These are phyloP conservation scores for Ophiostoma sp. DNA, from an alignment of 2,329 filamentous ascomycete species.

Conservation along the genomic window DNA sequence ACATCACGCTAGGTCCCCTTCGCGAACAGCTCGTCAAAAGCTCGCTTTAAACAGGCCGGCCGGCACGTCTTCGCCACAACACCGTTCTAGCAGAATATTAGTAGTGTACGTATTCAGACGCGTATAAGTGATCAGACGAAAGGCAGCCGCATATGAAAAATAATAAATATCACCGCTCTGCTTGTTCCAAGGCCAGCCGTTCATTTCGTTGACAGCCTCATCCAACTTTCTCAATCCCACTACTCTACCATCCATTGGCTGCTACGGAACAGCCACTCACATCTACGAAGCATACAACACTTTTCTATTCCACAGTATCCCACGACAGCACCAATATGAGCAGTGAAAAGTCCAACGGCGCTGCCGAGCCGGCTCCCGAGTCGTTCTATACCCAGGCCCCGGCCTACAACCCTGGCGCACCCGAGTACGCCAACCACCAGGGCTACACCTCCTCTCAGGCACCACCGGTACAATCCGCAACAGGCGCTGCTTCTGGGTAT, in stretches of 20 bases:
- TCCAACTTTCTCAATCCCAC: background rate
- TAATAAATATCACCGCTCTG: background rate
- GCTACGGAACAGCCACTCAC: background rate
- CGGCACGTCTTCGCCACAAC: too few species aligned
- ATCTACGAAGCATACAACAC: background rate
- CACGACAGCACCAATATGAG: slow-evolving; percentile 1
- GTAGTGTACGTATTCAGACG: background rate
- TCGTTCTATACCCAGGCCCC: slow-evolving; percentile 22
- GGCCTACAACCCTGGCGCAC: slow-evolving; percentile 27
- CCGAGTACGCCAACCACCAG: slow-evolving; percentile 26
- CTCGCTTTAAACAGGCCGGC: background rate
- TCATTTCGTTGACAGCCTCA: background rate
- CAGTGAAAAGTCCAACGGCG: background rate
- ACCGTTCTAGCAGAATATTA: background rate
- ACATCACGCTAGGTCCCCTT: slow-evolving; percentile 12
- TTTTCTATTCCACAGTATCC: background rate
- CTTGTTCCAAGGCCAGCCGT: background rate
- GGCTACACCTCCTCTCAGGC: slow-evolving; percentile 14
- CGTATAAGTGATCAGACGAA: background rate
- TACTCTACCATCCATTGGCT: background rate
- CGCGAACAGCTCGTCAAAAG: background rate
- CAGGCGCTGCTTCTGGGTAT: background rate
- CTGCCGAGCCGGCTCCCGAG: slow-evolving; percentile 14
- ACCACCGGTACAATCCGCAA: slow-evolving; percentile 9
- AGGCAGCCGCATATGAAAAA: background rate